phyloP scores from a whole-genome alignment of 441 rosid species.

The California macrophylla region DNA sequence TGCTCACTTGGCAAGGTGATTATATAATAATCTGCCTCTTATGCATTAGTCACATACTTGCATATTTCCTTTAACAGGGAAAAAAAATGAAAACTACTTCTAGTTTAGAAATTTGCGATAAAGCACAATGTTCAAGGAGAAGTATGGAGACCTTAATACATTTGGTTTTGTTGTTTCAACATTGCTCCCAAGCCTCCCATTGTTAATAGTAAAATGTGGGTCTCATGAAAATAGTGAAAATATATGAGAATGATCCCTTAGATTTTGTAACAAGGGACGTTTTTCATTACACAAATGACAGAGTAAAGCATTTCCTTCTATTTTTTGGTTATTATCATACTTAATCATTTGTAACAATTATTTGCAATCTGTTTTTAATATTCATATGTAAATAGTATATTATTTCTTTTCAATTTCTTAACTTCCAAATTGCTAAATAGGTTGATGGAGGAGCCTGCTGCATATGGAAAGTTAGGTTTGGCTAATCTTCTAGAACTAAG shows the following conservation, averaged over 20 bases:
- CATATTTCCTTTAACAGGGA: background rate
- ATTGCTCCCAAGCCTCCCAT: background rate
- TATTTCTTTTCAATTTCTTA: slow-evolving; percentile 4
- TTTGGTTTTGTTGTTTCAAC: background rate
- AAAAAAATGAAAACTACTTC: background rate
- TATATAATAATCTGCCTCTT: background rate
- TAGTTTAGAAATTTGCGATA: background rate
- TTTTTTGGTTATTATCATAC: background rate
- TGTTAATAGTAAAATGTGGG: background rate
- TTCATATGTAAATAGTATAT: background rate
- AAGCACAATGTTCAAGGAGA: background rate
- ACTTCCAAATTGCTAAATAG: slow-evolving; percentile 29
- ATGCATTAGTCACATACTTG: background rate
- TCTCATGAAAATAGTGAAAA: background rate
- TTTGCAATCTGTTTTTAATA: background rate
- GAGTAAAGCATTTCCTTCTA: background rate
- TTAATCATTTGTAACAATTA: background rate
- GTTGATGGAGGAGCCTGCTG: slow-evolving; percentile 97
- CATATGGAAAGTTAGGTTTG: slow-evolving; percentile 90
- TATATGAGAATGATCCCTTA: background rate
- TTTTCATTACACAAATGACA: background rate
- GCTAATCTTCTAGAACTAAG: slow-evolving; percentile 95
- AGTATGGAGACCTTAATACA: background rate
- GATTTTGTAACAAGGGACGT: background rate
- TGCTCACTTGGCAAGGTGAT: slow-evolving; percentile 93